A percentile compares a stretch with the other conserved stretches of the same genome.
phyloP scores from a whole-genome alignment of 2,329 filamentous ascomycete species.

The Stachybotrys elegans region DNA sequence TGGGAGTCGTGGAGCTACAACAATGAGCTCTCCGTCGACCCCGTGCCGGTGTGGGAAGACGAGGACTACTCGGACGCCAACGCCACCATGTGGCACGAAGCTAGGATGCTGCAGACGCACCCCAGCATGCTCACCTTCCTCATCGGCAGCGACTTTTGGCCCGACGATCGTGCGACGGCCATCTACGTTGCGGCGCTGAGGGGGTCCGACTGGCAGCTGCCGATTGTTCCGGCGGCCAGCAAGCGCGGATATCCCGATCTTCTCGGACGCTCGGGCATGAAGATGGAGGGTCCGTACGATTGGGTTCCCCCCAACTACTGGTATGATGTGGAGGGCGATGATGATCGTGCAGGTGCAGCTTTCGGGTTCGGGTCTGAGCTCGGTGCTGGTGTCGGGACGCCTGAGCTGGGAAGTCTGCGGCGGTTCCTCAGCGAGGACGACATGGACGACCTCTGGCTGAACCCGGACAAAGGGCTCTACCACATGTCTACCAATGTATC shows the following conservation, averaged over 20 bases:
- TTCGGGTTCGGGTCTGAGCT: constrained; percentile 62
- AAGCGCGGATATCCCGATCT: constrained; percentile 46
- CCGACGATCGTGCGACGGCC: constrained; percentile 48
- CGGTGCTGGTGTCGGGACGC: constrained; percentile 57
- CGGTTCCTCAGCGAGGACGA: constrained; percentile 48
- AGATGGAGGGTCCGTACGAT: constrained; percentile 63
- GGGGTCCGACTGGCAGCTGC: constrained; percentile 48
- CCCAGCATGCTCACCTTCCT: constrained; percentile 54
- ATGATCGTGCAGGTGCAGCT: constrained; percentile 44
- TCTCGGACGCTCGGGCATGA: constrained; percentile 55
- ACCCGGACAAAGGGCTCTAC: constrained; percentile 46
- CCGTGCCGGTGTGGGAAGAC: constrained; percentile 38
- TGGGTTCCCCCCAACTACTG: constrained; percentile 63
- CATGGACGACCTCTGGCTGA: constrained; percentile 50
- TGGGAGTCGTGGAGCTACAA: constrained; percentile 64
- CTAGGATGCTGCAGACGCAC: constrained; percentile 53
- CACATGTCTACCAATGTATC: constrained; percentile 56
- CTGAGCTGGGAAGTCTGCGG: constrained; percentile 47
- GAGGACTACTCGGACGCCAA: constrained; percentile 51
- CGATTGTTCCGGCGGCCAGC: constrained; percentile 53
- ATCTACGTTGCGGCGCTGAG: constrained; percentile 48
- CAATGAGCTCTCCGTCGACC: constrained; percentile 37
- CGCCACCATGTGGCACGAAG: constrained; percentile 54
- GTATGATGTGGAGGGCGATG: constrained; percentile 39
- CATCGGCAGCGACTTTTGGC: constrained; percentile 60